Percentiles rank a stretch among this genome's conserved stretches.
Evolutionary conservation across 768 basidiomycete genomes (phyloP).

Genomic region (Neoboletus subvelutipes): DNA sequence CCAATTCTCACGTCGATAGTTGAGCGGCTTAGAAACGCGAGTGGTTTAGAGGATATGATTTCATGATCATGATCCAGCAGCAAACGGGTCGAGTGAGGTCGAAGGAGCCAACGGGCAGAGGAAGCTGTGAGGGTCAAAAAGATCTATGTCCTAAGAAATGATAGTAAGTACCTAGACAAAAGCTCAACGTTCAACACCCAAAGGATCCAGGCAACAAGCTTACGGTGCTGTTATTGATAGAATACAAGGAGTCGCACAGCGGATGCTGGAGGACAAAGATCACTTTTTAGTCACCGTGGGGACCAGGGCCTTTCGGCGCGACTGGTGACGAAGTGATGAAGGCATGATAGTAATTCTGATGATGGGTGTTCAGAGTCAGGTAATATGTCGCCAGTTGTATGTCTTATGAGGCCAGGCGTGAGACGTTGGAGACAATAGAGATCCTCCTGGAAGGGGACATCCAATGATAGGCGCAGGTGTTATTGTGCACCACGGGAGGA

Average conservation of each 20-base stretch:
- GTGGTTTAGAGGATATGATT: background rate
- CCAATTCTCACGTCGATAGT: constrained; percentile 6
- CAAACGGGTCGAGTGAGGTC: background rate
- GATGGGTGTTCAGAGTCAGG: constrained; percentile 14
- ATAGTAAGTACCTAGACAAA: background rate
- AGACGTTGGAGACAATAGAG: constrained; percentile 6
- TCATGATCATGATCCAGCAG: background rate
- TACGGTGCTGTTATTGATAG: background rate
- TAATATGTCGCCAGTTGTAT: background rate
- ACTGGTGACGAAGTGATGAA: background rate
- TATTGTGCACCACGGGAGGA: too few relatives aligned
- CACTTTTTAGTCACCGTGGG: background rate
- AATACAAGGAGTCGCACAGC: constrained; percentile 21
- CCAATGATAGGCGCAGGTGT: background rate
- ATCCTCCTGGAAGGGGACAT: background rate
- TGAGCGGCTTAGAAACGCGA: constrained; percentile 14
- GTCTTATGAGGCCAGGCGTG: constrained; percentile 4
- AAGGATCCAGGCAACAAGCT: background rate
- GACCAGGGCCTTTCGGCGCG: background rate
- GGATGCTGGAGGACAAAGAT: background rate
- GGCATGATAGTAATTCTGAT: constrained; percentile 3
- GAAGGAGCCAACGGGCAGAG: background rate
- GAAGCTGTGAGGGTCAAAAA: background rate
- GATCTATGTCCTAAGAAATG: background rate
- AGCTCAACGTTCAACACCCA: background rate